phyloP scores from a whole-genome alignment of 2,329 filamentous ascomycete genomes.

The Cytospora mali region DNA sequence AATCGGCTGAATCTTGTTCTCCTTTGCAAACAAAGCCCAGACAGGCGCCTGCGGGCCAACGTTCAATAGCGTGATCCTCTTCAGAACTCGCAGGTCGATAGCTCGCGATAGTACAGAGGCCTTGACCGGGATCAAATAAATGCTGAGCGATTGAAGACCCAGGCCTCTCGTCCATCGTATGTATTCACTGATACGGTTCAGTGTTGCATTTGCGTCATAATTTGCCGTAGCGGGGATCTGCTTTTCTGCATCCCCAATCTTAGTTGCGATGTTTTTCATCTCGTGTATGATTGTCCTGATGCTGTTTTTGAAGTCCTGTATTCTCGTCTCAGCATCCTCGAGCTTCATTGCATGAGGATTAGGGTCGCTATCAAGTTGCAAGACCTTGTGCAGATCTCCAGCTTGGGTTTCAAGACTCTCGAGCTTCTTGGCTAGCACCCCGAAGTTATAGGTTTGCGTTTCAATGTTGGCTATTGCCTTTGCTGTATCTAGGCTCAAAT shows the following conservation, averaged over 20 bases:
- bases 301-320: conserved; percentile 37
- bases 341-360: conserved; percentile 30
- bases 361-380: conserved; percentile 30
- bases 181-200: conserved; percentile 51
- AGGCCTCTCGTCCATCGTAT: conserved; percentile 61
- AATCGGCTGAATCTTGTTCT: conserved; percentile 55
- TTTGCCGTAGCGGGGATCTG: conserved; percentile 24
- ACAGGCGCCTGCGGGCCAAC: conserved; percentile 63
- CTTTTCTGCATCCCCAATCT: conserved; percentile 41
- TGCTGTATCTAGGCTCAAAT: conserved; percentile 17
- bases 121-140: conserved; percentile 63
- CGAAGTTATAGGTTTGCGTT: conserved; percentile 39
- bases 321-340: conserved; percentile 35
- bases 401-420: conserved; percentile 37
- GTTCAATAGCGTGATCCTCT: conserved; percentile 62
- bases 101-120: conserved; percentile 58
- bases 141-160: conserved; percentile 54
- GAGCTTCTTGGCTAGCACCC: conserved; percentile 40
- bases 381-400: conserved; percentile 36
- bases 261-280: conserved; percentile 41
- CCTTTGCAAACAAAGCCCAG: conserved; percentile 59
- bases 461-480: conserved; percentile 33
- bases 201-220: conserved; percentile 32
- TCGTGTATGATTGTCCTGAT: conserved; percentile 41
- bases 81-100: conserved; percentile 60